phyloP scores from a whole-genome alignment of 2,329 filamentous ascomycete genomes.

The Graphilbum ipis-grandicollis region DNA sequence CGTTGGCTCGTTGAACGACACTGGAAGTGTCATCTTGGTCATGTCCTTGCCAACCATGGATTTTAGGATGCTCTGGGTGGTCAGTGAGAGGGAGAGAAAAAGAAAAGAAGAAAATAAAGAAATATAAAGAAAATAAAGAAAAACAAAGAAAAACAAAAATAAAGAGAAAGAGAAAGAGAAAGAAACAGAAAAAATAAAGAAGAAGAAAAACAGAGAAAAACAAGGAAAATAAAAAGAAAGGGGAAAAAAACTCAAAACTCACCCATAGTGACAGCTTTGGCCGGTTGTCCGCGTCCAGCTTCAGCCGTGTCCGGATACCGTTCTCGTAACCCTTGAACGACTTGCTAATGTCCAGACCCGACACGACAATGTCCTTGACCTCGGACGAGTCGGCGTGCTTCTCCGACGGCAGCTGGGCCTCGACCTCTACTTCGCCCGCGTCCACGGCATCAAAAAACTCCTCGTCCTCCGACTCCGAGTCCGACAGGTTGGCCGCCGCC shows the following conservation, averaged over 20 bases:
- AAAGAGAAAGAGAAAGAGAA: neutral
- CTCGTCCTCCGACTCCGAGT: constrained; percentile 65
- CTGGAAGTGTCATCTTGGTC: constrained; percentile 98
- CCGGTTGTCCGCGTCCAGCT: constrained; percentile 80
- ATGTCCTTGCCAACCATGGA: constrained; percentile 99
- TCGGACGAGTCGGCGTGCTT: constrained; percentile 15
- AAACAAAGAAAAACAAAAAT: neutral
- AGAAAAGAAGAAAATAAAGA: neutral
- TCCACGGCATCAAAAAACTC: constrained; percentile 98
- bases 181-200: neutral
- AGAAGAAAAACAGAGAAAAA: neutral
- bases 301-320: constrained; percentile 59
- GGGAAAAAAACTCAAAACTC: constrained; percentile 20
- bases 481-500: constrained; percentile 49
- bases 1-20: constrained; percentile 97
- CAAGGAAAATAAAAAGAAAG: neutral
- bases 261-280: constrained; percentile 96
- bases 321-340: constrained; percentile 89
- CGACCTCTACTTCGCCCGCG: constrained; percentile 71
- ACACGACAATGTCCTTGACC: constrained; percentile 23
- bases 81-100: constrained; percentile 9
- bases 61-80: constrained; percentile 69
- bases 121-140: neutral
- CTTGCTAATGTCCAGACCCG: constrained; percentile 46
- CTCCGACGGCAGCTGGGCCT: neutral